Evolutionary conservation across 257 asterid species (phyloP), one percentile per base, ranked within the genome.

Genomic region (Agastache rugosa): DNA sequence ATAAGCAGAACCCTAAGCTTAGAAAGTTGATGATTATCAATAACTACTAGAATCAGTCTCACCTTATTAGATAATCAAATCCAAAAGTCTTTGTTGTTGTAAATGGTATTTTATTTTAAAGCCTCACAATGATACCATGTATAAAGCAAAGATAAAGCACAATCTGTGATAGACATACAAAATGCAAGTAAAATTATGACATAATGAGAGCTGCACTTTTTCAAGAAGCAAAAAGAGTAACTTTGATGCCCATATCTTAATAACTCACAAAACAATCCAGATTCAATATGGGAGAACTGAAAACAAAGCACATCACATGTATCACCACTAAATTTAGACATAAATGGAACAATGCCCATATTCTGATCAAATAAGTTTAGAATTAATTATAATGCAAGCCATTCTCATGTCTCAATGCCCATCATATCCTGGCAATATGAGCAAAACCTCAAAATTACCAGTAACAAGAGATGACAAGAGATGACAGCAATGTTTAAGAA

Each of bases 401-500:
- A 34, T 14, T 22, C 77, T 61, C 71, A 11, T 3, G 44, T 16
- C 69, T n/a, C 58, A 27, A 71, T 20, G 47, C 45, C 17, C 74
- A 35, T 16, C 10, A 23, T 39, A 50, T n/a, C 60, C 44, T 19
- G 72, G 71, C 54, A 48, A 63, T 0, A 63, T 48, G 77, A 61
- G 77, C 70, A 47, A 72, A 72, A 41, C 68, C 76, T 59, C 76
- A 71, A 60, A 27, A 60, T 22, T 9, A 20, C 58, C 66, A 54
- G 59, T 6, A 65, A 66, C 65, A 34, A 37, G 78, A 63, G 71
- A 59, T 50, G 77, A 73, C 31, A n/a, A n/a, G n/a, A n/a, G 72
- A 60, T 51, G 78, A 74, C 47, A 63, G 15, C 48, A 74, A 29
- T 50, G 20, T 25, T 19, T 7, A 17, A 11, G n/a, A 73, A 60